phyloP scores from a whole-genome alignment of 352 stramenopile species.

The Thalassiosira sp. region DNA sequence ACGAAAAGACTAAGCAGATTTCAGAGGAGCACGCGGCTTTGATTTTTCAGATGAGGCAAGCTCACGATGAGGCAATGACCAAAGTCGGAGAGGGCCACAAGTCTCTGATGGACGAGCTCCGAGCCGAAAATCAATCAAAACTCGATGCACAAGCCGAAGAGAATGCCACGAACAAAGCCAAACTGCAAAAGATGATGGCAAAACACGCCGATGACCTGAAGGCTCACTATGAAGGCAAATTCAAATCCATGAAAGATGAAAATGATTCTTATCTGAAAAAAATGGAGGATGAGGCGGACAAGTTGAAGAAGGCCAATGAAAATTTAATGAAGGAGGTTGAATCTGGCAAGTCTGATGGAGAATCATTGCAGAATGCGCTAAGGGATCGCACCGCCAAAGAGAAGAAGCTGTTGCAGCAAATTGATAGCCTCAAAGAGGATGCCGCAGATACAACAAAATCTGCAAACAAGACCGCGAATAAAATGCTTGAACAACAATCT shows the following conservation, averaged over 20 bases:
- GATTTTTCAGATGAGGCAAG: slow-evolving; percentile 39
- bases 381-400: slow-evolving; percentile 36
- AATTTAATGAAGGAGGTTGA: slow-evolving; percentile 23
- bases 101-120: slow-evolving; percentile 27
- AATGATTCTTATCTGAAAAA: slow-evolving; percentile 50
- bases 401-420: slow-evolving; percentile 46
- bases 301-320: slow-evolving; percentile 41
- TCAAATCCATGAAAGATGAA: slow-evolving; percentile 61
- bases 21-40: slow-evolving; percentile 31
- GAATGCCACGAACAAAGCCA: slow-evolving; percentile 46
- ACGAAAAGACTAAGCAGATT: slow-evolving; percentile 43
- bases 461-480: slow-evolving; percentile 45
- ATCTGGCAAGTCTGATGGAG: slow-evolving; percentile 25
- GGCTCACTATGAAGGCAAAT: slow-evolving; percentile 53
- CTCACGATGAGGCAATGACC: slow-evolving; percentile 26
- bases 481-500: slow-evolving; percentile 58
- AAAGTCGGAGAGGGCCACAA: slow-evolving; percentile 39
- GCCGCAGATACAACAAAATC: slow-evolving; percentile 27
- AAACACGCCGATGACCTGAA: slow-evolving; percentile 61
- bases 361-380: slow-evolving; percentile 43
- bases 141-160: slow-evolving; percentile 33
- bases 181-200: slow-evolving; percentile 60
- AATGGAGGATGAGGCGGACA: slow-evolving; percentile 32
- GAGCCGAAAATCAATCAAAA: slow-evolving; percentile 29
- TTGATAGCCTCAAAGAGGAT: slow-evolving; percentile 41